Evolutionary conservation across 2,329 filamentous ascomycete species (phyloP).

Genomic region (Biscogniauxia sp.): DNA sequence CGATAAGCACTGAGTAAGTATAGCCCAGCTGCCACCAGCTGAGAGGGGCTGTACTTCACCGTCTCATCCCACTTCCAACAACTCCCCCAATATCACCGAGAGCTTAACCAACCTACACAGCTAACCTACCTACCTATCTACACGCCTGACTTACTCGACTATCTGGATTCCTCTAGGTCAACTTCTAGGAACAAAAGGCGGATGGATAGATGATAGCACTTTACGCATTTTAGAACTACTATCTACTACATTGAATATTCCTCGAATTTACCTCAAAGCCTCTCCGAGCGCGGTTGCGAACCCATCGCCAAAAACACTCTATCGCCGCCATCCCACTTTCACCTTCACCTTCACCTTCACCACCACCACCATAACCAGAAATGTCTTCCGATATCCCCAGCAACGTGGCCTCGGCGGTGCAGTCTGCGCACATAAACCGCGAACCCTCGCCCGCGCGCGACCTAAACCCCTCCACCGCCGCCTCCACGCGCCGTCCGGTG

Average conservation of each 20-base stretch:
- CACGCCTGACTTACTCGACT: too few relatives aligned
- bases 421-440: conserved; percentile 74
- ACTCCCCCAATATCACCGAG: background rate
- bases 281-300: background rate
- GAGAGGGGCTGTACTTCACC: background rate
- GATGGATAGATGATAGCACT: background rate
- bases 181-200: too few relatives aligned
- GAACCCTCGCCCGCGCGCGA: conserved; percentile 72
- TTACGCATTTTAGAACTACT: background rate
- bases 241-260: too few relatives aligned
- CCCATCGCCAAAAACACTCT: background rate
- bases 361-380: background rate
- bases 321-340: conserved; percentile 1
- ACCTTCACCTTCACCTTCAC: conserved; percentile 1
- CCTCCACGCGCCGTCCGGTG: conserved; percentile 64
- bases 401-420: conserved; percentile 75
- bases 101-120: background rate
- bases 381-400: conserved; percentile 59
- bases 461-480: conserved; percentile 74
- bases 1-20: background rate
- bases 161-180: too few relatives aligned
- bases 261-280: too few relatives aligned
- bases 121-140: too few relatives aligned
- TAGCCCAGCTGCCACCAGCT: background rate
- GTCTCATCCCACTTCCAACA: background rate